These are phyloP conservation scores for Ilyonectria mors-panacis DNA, from an alignment of 2,329 filamentous ascomycete genomes.

Conservation along the genomic window DNA sequence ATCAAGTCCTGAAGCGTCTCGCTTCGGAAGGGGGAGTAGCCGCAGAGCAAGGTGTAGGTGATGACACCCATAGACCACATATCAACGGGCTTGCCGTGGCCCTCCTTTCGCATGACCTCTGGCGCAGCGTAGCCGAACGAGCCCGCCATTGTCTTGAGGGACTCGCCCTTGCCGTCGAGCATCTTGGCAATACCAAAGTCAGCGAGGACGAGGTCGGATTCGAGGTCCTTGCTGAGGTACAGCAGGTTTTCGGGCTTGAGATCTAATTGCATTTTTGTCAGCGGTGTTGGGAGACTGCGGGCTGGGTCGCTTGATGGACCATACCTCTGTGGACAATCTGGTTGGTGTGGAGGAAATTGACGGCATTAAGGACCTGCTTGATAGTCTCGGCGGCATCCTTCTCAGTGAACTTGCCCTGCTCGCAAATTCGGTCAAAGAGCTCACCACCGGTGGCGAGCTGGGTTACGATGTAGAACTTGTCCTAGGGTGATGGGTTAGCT, in stretches of 20 bases:
- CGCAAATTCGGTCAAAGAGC: constrained; percentile 97
- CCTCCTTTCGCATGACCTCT: constrained; percentile 97
- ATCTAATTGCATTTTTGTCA: constrained; percentile 68
- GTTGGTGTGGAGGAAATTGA: constrained; percentile 93
- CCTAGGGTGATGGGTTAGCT: constrained; percentile 65
- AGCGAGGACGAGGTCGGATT: constrained; percentile 91
- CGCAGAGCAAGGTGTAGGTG: constrained; percentile 97
- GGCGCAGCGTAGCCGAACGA: constrained; percentile 98
- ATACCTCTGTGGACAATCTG: constrained; percentile 96
- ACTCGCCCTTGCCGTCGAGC: constrained; percentile 90
- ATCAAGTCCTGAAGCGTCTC: constrained; percentile 95
- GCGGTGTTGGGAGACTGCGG: neutral
- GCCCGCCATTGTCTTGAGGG: constrained; percentile 97
- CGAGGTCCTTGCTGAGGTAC: constrained; percentile 83
- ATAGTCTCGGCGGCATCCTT: constrained; percentile 98
- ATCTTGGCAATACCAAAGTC: constrained; percentile 99
- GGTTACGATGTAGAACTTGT: constrained; percentile 99
- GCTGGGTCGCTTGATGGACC: constrained; percentile 27
- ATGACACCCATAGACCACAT: constrained; percentile 99
- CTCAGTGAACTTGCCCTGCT: constrained; percentile 97
- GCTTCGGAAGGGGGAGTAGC: constrained; percentile 97
- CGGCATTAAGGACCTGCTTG: constrained; percentile 91
- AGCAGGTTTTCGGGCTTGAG: constrained; percentile 98
- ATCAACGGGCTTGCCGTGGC: constrained; percentile 97
- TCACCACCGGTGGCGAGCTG: constrained; percentile 96